These are phyloP conservation scores for Chlamydomonas sp. DNA, from an alignment of 139 green algal species.

Conservation along the genomic window DNA sequence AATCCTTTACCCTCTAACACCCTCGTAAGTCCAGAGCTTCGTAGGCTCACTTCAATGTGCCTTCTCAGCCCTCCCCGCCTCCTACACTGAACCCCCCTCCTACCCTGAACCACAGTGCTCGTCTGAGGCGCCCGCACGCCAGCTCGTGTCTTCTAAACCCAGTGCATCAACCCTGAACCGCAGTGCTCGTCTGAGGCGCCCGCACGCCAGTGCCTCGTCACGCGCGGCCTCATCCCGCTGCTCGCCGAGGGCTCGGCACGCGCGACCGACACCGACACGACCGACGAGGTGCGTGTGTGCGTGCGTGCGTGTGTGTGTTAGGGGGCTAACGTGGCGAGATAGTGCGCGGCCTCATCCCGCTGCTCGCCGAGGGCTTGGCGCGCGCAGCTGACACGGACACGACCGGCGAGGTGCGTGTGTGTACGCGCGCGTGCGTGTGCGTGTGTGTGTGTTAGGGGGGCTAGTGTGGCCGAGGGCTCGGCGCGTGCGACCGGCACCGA, in stretches of 20 bases:
- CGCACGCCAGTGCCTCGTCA: conserved; percentile 74
- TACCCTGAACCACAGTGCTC: no score
- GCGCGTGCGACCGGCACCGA: conserved; percentile 64
- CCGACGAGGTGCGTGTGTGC: conserved; percentile 70
- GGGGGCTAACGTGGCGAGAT: no score
- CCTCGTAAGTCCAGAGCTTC: no score
- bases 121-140: conserved; percentile 67
- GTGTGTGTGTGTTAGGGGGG: no score
- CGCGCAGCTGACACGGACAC: conserved; percentile 70
- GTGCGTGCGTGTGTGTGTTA: no score
- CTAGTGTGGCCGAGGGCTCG: conserved; percentile 68
- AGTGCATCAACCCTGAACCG: no score
- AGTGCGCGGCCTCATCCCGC: conserved; percentile 73
- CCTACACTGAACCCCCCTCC: no score
- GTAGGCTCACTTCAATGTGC: no score
- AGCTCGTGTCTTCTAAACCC: no score
- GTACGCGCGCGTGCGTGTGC: no score
- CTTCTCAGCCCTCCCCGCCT: no score
- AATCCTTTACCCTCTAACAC: no score
- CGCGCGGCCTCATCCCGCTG: conserved; percentile 78
- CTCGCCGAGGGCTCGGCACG: conserved; percentile 82
- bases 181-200: conserved; percentile 79
- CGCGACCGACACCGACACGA: conserved; percentile 84
- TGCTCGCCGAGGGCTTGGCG: conserved; percentile 72
- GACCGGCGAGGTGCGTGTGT: conserved; percentile 57